Base-by-base conservation (phyloP, 768 basidiomycete species). In the Tremella fuciformis region DNA sequence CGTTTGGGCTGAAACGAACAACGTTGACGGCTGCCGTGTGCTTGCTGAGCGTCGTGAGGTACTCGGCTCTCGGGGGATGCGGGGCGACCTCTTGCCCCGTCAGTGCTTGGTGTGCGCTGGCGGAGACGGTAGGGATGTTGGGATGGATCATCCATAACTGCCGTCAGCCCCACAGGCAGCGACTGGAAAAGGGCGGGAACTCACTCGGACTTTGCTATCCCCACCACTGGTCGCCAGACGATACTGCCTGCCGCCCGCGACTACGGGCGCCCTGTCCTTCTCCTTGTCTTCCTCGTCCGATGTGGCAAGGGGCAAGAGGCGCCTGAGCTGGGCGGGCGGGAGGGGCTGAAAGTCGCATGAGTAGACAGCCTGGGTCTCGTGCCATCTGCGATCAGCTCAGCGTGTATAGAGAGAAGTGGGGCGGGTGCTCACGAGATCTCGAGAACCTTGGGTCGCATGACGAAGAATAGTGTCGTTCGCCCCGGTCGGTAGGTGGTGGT, bases 11-110 rank as follows among this genome's bases (percentile, higher is more conserved):
- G 79, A 88, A 99, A 47, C 96, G 81, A 24, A 94, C 94, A 7
- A 96, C 94, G 64, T 99, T 99, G 53, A 99, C 94, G 2, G 92
- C 85, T 16, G 89, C 91, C 13, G 89, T 90, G 77, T 99, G 96
- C 71, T 91, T 84, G 69, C 83, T 87, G 54, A 99, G 83, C 0
- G 96, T 98, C 3, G 96, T 87, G 25, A 98, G 86, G 73, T 97
- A 99, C 74, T 98, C 96, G 44, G 94, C 89, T 60, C 91, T 85
- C n/a, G 96, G 89, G 0, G 84, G 84, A 57, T 85, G 84, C 42
- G 80, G 78, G 15, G 80, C 74, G 25, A 76, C 63, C 58, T 74
- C 67, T 65, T 69, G 73, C 37, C 70, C 65, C 6, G 58, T 70
- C 22, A 53, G 41, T 29, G 64, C 62, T 1, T 63, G 58, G 40